Evolutionary conservation across 495 filamentous ascomycete species (phyloP).

Genomic region (Aspergillus bertholletiae): DNA sequence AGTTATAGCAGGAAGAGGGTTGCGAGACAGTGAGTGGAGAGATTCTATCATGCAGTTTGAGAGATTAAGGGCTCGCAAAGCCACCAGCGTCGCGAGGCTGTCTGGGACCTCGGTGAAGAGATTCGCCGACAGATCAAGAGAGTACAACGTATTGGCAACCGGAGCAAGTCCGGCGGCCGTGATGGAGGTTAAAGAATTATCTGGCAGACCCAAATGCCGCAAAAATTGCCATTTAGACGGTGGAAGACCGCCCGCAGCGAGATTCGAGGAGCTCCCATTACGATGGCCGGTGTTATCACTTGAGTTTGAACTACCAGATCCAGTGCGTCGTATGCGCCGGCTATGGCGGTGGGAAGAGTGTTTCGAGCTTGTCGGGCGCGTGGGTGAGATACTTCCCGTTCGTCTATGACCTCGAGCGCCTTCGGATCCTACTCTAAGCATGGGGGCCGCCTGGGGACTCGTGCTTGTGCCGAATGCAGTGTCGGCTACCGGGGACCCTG

Average conservation of each 20-base stretch:
- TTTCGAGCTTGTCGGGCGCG: constrained; percentile 65
- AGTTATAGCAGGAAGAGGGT: constrained; percentile 88
- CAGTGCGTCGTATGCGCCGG: constrained; percentile 74
- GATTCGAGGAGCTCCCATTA: constrained; percentile 68
- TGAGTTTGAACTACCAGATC: constrained; percentile 89
- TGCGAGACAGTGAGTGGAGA: constrained; percentile 79
- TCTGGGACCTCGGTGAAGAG: constrained; percentile 90
- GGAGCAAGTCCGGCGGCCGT: constrained; percentile 70
- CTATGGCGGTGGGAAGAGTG: constrained; percentile 59
- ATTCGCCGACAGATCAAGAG: constrained; percentile 88
- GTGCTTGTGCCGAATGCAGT: constrained; percentile 41
- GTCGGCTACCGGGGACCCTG: constrained; percentile 60
- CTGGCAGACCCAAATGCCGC: constrained; percentile 83
- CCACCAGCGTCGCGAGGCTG: constrained; percentile 73
- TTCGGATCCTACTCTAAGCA: constrained; percentile 51
- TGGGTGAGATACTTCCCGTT: constrained; percentile 71
- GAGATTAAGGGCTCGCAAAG: constrained; percentile 83
- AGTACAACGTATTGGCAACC: constrained; percentile 80
- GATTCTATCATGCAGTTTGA: constrained; percentile 98
- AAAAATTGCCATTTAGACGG: constrained; percentile 91
- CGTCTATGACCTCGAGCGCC: constrained; percentile 50
- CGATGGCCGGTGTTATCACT: constrained; percentile 69
- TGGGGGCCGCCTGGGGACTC: constrained; percentile 42
- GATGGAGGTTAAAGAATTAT: constrained; percentile 83
- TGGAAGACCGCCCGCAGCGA: constrained; percentile 63